Conservation (phyloP, 805 yeast species). For the Ogataea corticis region DNA sequence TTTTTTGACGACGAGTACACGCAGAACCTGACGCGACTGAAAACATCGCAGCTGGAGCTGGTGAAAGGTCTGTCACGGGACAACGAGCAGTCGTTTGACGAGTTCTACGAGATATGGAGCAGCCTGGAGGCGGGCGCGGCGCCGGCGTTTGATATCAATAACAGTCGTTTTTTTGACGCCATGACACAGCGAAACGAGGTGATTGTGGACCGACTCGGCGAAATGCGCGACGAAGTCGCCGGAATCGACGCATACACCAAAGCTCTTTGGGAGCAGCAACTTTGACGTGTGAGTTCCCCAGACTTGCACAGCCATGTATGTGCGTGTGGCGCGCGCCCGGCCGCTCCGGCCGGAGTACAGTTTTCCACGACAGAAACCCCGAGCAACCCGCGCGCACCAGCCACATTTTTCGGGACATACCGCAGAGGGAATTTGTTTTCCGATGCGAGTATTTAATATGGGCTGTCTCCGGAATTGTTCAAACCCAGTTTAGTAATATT, state of each 20-base stretch:
- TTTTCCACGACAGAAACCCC: slow-evolving; percentile 12
- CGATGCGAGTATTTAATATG: slow-evolving; percentile 5
- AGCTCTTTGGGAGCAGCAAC: slow-evolving; percentile 41
- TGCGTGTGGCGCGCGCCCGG: background rate
- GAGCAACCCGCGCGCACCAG: background rate
- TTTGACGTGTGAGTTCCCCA: background rate
- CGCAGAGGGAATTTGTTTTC: slow-evolving; percentile 3
- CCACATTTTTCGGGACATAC: too few relatives aligned
- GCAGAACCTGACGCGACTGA: slow-evolving; percentile 50
- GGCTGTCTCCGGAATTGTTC: too few relatives aligned
- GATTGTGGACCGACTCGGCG: slow-evolving; percentile 48
- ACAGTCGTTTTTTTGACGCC: slow-evolving; percentile 51
- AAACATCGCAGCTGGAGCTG: slow-evolving; percentile 55
- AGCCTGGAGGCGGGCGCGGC: slow-evolving; percentile 11
- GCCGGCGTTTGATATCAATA: slow-evolving; percentile 24
- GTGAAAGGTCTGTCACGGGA: slow-evolving; percentile 40
- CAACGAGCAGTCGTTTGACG: slow-evolving; percentile 31
- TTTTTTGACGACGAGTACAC: slow-evolving; percentile 54
- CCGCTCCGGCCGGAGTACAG: slow-evolving; percentile 13
- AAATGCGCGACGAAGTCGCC: slow-evolving; percentile 53
- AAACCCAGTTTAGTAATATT: too few relatives aligned
- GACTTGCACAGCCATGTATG: too few relatives aligned
- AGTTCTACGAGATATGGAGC: slow-evolving; percentile 34
- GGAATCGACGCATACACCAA: slow-evolving; percentile 45
- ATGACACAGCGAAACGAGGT: slow-evolving; percentile 50